phyloP scores from a whole-genome alignment of 2,329 filamentous ascomycete species.

The Xylaria sp. region DNA sequence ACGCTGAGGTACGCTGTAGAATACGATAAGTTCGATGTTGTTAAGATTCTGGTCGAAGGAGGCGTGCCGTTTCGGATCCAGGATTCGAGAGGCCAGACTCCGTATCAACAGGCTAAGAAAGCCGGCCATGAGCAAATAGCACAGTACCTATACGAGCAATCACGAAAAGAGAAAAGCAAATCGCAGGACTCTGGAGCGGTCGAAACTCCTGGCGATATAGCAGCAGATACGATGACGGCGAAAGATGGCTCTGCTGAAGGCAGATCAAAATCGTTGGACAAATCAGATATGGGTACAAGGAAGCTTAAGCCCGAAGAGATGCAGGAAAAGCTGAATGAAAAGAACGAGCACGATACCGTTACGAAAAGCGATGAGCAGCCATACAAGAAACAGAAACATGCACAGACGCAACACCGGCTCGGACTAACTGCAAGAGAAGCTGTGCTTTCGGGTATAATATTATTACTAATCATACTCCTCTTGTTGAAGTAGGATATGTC shows the following conservation, averaged over 20 bases:
- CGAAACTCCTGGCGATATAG: background rate
- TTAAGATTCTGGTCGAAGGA: conserved; percentile 19
- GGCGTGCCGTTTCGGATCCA: conserved; percentile 15
- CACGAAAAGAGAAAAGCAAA: conserved; percentile 1
- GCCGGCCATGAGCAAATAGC: conserved; percentile 9
- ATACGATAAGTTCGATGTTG: conserved; percentile 5
- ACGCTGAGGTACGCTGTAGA: conserved; percentile 12
- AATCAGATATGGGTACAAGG: background rate
- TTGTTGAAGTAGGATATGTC: background rate
- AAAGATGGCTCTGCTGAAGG: background rate
- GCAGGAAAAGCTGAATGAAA: background rate
- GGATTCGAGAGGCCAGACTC: conserved; percentile 5
- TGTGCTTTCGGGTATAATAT: background rate
- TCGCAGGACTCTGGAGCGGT: background rate
- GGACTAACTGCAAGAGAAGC: conserved; percentile 5
- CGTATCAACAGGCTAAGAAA: conserved; percentile 14
- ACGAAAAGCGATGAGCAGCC: background rate
- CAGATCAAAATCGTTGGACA: background rate
- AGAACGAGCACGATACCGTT: background rate
- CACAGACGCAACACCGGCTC: background rate
- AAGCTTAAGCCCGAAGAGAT: background rate
- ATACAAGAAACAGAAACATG: background rate
- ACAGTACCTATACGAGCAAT: conserved; percentile 17
- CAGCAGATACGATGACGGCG: background rate
- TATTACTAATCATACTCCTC: conserved; percentile 4